Base-by-base conservation (phyloP, 331 rosid species). In the Rosa hybrid region DNA sequence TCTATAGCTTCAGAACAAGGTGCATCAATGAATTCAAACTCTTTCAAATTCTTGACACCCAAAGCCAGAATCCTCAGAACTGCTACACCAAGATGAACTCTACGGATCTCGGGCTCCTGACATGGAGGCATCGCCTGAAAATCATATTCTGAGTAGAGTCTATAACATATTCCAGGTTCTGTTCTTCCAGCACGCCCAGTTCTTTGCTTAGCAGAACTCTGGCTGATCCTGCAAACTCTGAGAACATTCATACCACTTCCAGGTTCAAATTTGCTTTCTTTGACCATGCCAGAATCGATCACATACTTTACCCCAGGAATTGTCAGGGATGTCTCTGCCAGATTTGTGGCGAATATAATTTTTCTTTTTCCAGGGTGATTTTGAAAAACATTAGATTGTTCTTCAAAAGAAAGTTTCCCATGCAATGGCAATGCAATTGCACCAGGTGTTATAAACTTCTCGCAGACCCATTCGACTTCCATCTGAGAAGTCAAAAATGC, bases 161-260 rank as follows among this genome's bases (percentile, higher is more conserved):
- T 91, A 84, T 91, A 96, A 78, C 99, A 96, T 84, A 81, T 79
- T 69, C 99, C 99, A 68, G 99, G 90, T 81, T 84, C 98, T 16
- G 97, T 96, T 86, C 99, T 91, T 77, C 99, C 98, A 74, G 99
- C 97, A 83, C 99, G 97, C 57, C 99, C 99, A 48, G 94, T 89
- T 87, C 99, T 89, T 83, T 96, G 99, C 74, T 82, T 80, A 83
- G 99, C 98, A 68, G 99, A 96, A 81, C 99, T 96, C 88, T 85
- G 88, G 80, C 98, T 96, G 82, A 90, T 89, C 90, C 88, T 69
- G 90, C 97, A 72, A 68, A 96, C 99, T 86, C 79, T 93, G 60
- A 96, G 99, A 64, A 96, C 90, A 83, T 91, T 93, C 97, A 93
- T 93, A 78, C 98, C 99, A 84, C 86, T 91, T 79, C 89, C 76